Evolutionary conservation across 2,329 filamentous ascomycete genomes (phyloP).

Genomic region (Neoscytalidium dimidiatum): DNA sequence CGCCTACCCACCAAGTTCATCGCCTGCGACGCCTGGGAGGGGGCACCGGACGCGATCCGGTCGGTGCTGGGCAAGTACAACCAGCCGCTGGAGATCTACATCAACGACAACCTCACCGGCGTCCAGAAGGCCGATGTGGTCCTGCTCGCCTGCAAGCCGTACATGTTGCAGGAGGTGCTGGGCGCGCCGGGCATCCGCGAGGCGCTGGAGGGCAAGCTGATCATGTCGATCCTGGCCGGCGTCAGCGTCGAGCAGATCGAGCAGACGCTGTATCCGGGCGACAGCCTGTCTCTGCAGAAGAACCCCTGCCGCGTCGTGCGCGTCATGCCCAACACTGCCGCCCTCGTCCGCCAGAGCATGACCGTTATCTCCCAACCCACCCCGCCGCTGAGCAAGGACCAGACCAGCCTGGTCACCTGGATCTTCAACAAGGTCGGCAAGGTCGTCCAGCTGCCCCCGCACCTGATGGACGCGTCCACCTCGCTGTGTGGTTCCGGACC

Average conservation of each 20-base stretch:
- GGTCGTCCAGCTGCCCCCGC: constrained; percentile 66
- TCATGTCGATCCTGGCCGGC: constrained; percentile 81
- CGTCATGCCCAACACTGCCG: constrained; percentile 84
- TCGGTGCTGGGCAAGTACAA: constrained; percentile 65
- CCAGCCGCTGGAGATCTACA: constrained; percentile 64
- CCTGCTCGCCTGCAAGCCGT: constrained; percentile 79
- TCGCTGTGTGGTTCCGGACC: constrained; percentile 74
- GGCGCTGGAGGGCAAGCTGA: constrained; percentile 75
- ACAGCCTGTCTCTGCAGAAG: constrained; percentile 49
- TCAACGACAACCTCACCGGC: constrained; percentile 71
- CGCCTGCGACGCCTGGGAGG: constrained; percentile 73
- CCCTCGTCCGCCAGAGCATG: constrained; percentile 78
- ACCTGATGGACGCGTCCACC: constrained; percentile 71
- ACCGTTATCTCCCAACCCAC: constrained; percentile 68
- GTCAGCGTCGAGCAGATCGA: constrained; percentile 71
- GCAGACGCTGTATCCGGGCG: constrained; percentile 59
- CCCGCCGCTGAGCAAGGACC: constrained; percentile 58
- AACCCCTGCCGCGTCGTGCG: constrained; percentile 67
- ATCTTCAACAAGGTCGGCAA: constrained; percentile 76
- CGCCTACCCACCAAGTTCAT: constrained; percentile 74
- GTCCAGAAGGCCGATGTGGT: constrained; percentile 71
- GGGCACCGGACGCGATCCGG: constrained; percentile 69
- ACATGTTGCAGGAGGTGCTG: constrained; percentile 70
- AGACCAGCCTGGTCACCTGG: constrained; percentile 66
- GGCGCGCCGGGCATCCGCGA: constrained; percentile 67